Evolutionary conservation across 352 stramenopile species (phyloP).

Genomic region (Globisporangium spinosum): DNA sequence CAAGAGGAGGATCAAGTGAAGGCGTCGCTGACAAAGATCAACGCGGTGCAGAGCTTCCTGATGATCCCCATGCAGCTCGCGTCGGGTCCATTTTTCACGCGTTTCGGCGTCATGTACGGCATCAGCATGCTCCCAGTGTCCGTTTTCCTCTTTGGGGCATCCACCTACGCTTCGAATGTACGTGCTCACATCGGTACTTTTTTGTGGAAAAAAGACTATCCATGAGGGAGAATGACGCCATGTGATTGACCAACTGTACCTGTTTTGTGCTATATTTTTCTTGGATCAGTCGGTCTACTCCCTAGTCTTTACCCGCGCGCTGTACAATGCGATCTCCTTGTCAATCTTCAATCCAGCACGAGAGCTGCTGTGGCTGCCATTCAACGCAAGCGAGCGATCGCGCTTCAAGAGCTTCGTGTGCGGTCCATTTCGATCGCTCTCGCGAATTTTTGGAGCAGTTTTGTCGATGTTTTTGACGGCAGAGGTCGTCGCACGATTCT

Average conservation of each 20-base stretch:
- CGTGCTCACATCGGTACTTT: background rate
- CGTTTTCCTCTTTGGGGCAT: conserved; percentile 67
- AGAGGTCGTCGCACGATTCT: conserved; percentile 32
- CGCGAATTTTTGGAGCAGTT: conserved; percentile 68
- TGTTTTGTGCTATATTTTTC: background rate
- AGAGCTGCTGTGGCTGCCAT: conserved; percentile 84
- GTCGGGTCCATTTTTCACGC: conserved; percentile 77
- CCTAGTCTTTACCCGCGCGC: conserved; percentile 59
- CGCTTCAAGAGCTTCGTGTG: conserved; percentile 80
- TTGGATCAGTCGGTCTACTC: conserved; percentile 38
- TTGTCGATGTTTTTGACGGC: conserved; percentile 70
- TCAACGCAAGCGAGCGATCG: conserved; percentile 62
- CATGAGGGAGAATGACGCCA: background rate
- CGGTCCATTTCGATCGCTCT: conserved; percentile 76
- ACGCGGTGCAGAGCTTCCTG: conserved; percentile 80
- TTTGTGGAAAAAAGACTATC: background rate
- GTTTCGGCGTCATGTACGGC: conserved; percentile 85
- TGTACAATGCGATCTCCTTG: conserved; percentile 80
- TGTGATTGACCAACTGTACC: background rate
- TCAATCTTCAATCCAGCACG: conserved; percentile 81
- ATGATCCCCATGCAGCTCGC: conserved; percentile 86
- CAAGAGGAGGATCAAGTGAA: conserved; percentile 71
- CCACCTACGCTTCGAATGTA: conserved; percentile 58
- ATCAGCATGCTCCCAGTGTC: conserved; percentile 66
- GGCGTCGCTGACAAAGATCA: conserved; percentile 67